Percentiles rank a stretch among this genome's conserved stretches.
These are phyloP conservation scores for Fusarium musae DNA, from an alignment of 2,329 filamentous ascomycete genomes.

Conservation along the genomic window DNA sequence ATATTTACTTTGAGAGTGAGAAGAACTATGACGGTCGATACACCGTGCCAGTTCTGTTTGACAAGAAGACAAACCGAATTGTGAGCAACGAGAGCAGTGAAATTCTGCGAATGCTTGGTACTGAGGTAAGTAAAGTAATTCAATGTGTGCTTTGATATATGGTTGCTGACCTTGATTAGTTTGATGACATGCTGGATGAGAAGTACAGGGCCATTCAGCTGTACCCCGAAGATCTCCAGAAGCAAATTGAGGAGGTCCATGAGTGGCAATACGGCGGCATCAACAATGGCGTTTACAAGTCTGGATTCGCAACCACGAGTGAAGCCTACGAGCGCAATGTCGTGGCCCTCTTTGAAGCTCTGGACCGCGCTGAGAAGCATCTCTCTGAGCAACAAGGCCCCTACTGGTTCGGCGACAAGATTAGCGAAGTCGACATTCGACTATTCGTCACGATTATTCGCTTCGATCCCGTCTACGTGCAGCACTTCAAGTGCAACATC, in stretches of 20 bases:
- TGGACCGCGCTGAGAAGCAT: constrained; percentile 81
- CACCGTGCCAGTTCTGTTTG: constrained; percentile 88
- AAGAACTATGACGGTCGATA: constrained; percentile 80
- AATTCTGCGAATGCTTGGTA: constrained; percentile 90
- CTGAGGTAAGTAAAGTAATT: constrained; percentile 62
- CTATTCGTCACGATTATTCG: constrained; percentile 79
- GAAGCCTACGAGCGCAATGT: constrained; percentile 84
- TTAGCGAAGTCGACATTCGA: constrained; percentile 87
- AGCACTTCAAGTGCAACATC: constrained; percentile 90
- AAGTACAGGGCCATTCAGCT: constrained; percentile 71
- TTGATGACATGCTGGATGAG: constrained; percentile 75
- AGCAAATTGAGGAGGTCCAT: constrained; percentile 79
- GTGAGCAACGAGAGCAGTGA: constrained; percentile 94
- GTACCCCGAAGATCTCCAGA: constrained; percentile 72
- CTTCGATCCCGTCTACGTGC: constrained; percentile 84
- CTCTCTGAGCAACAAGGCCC: constrained; percentile 65
- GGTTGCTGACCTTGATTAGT: constrained; percentile 54
- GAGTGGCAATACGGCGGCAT: constrained; percentile 82
- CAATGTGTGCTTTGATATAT: neutral
- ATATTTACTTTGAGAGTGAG: constrained; percentile 83
- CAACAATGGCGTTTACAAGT: constrained; percentile 79
- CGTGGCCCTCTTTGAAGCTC: constrained; percentile 74
- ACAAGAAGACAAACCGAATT: constrained; percentile 78
- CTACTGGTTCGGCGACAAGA: constrained; percentile 77
- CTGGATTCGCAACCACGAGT: constrained; percentile 86